Percentiles rank a stretch among this genome's conserved stretches.
Conservation (phyloP, 169 alveolate species). For the Babesia gibsoni region DNA sequence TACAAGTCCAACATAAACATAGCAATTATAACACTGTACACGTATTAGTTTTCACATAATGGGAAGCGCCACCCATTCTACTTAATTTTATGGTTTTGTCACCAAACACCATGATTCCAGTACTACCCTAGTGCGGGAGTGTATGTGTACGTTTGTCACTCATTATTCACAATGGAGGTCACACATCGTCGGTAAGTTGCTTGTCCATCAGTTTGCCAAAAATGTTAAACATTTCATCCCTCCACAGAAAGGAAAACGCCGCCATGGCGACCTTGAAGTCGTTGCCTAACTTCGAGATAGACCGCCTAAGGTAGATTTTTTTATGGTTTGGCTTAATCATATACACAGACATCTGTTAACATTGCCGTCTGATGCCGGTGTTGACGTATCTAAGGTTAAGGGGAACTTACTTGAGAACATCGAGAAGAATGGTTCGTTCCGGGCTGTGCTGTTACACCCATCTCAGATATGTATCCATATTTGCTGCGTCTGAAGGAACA, state of each 20-base stretch:
- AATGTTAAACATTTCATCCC: background rate
- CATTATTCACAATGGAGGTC: slow-evolving; percentile 19
- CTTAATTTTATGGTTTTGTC: too few species aligned
- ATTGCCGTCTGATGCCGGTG: slow-evolving; percentile 30
- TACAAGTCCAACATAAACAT: too few species aligned
- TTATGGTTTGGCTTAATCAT: background rate
- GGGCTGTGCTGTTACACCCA: background rate
- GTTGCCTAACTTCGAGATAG: slow-evolving; percentile 61
- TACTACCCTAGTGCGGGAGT: too few species aligned
- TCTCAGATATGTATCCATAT: slow-evolving; percentile 69
- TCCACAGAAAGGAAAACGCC: slow-evolving; percentile 47
- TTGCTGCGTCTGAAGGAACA: slow-evolving; percentile 62
- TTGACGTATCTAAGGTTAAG: slow-evolving; percentile 26
- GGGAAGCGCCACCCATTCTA: too few species aligned
- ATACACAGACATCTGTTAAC: slow-evolving; percentile 46
- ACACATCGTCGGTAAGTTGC: too few species aligned
- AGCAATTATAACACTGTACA: too few species aligned
- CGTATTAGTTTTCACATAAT: too few species aligned
- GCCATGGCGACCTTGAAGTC: slow-evolving; percentile 60
- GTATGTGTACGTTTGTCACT: too few species aligned
- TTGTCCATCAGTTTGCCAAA: too few species aligned
- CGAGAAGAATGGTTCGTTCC: slow-evolving; percentile 39
- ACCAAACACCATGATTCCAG: too few species aligned
- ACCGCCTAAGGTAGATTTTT: slow-evolving; percentile 31
- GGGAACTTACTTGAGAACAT: slow-evolving; percentile 39